Evolutionary conservation across 2,329 filamentous ascomycete genomes (phyloP).

Genomic region (Clarireedia monteithiana): DNA sequence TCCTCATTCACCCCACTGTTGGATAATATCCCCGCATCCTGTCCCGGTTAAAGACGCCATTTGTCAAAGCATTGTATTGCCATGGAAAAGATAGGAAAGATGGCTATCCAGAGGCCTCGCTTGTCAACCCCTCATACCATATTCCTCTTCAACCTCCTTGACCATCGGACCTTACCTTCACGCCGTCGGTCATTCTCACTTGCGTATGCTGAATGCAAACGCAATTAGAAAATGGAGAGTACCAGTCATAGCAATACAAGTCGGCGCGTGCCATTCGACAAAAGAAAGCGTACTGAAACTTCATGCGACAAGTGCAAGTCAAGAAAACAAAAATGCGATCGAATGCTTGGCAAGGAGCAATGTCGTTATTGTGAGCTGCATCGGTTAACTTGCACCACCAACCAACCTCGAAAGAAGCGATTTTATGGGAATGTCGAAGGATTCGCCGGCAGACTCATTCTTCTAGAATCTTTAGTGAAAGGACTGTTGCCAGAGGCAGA

Average conservation of each 20-base stretch:
- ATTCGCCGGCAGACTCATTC: conserved; percentile 32
- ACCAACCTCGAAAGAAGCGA: conserved; percentile 37
- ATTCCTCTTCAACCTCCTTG: too few relatives aligned
- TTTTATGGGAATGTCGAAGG: conserved; percentile 36
- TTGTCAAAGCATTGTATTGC: too few relatives aligned
- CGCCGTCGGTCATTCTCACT: too few relatives aligned
- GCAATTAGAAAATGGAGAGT: not conserved
- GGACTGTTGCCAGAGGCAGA: conserved; percentile 36
- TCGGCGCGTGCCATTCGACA: conserved; percentile 34
- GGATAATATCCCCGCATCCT: too few relatives aligned
- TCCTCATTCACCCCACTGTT: too few relatives aligned
- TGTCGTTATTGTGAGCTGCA: conserved; percentile 36
- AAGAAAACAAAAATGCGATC: conserved; percentile 38
- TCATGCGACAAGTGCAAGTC: conserved; percentile 40
- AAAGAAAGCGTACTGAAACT: conserved; percentile 36
- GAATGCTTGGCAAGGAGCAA: conserved; percentile 30
- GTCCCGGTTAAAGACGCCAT: too few relatives aligned
- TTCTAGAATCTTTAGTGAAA: conserved; percentile 38
- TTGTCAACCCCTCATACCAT: too few relatives aligned
- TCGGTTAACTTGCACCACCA: conserved; percentile 35
- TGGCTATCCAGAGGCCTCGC: too few relatives aligned
- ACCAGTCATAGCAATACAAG: conserved; percentile 7
- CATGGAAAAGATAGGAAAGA: too few relatives aligned
- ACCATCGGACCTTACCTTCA: too few relatives aligned
- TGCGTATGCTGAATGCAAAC: not conserved